A percentile compares a stretch with the other conserved stretches of the same genome.
Evolutionary conservation across 371 early-diverging fungal species (phyloP).

Genomic region (Parasitella parasitica): DNA sequence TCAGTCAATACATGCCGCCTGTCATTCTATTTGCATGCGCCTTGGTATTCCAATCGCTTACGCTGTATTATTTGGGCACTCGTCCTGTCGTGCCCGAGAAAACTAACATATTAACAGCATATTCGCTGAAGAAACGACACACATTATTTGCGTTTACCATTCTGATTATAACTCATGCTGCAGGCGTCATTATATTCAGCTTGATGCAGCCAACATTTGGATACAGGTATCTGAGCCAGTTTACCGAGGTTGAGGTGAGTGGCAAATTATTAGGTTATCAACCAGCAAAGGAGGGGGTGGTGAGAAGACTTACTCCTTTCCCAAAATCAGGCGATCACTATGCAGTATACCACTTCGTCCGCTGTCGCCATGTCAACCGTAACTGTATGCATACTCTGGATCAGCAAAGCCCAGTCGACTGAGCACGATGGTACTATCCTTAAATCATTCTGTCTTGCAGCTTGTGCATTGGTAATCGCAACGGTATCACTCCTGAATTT

Average conservation of each 20-base stretch:
- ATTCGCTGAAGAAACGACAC: constrained; percentile 29
- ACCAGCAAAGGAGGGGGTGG: too few relatives aligned
- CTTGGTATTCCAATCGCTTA: constrained; percentile 55
- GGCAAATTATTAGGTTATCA: too few relatives aligned
- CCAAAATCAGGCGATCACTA: constrained; percentile 6
- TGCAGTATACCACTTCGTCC: constrained; percentile 25
- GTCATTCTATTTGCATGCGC: constrained; percentile 69
- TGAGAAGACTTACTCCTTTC: not conserved
- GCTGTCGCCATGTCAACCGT: constrained; percentile 13
- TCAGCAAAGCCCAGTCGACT: constrained; percentile 1
- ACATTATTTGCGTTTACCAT: constrained; percentile 37
- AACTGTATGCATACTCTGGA: constrained; percentile 15
- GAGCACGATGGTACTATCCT: constrained; percentile 54
- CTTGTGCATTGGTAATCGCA: constrained; percentile 71
- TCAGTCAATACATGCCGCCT: constrained; percentile 88
- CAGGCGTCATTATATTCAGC: constrained; percentile 38
- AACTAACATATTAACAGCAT: constrained; percentile 25
- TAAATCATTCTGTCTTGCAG: constrained; percentile 67
- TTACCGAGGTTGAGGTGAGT: constrained; percentile 14
- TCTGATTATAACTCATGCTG: constrained; percentile 31
- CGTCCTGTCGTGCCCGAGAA: not conserved
- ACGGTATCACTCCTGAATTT: constrained; percentile 84
- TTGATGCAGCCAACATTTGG: constrained; percentile 37
- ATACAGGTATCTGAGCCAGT: constrained; percentile 8
- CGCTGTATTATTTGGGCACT: constrained; percentile 44